phyloP scores from a whole-genome alignment of 2,329 filamentous ascomycete genomes.

The Neofusicoccum parvum region DNA sequence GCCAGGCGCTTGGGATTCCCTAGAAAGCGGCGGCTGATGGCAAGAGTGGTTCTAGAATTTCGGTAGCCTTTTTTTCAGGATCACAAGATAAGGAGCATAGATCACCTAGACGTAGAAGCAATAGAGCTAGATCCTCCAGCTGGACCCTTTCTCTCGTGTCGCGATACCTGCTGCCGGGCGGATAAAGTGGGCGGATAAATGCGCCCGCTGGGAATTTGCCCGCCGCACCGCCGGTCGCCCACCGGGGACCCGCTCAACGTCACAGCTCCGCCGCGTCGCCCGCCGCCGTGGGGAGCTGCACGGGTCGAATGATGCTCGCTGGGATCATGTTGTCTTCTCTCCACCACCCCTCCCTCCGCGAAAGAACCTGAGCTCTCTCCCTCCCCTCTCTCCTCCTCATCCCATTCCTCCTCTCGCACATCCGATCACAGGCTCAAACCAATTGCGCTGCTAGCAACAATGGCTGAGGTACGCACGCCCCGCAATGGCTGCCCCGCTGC shows the following conservation, averaged over 20 bases:
- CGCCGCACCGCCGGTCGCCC: background rate
- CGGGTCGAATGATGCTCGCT: slow-evolving; percentile 6
- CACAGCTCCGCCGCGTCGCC: slow-evolving; percentile 11
- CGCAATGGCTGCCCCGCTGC: background rate
- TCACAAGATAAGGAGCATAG: slow-evolving; percentile 17
- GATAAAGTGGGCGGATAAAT: slow-evolving; percentile 10
- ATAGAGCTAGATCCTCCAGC: slow-evolving; percentile 4
- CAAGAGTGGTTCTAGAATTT: background rate
- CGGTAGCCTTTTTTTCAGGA: background rate
- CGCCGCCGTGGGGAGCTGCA: background rate
- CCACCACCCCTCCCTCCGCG: background rate
- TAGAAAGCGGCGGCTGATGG: background rate
- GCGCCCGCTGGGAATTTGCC: background rate
- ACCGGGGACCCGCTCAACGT: slow-evolving; percentile 9
- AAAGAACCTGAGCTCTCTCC: background rate
- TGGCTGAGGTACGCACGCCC: slow-evolving; percentile 12
- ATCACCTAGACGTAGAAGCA: slow-evolving; percentile 1
- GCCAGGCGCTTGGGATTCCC: background rate
- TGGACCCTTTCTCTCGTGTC: background rate
- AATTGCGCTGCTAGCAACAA: background rate
- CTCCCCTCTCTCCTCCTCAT: background rate
- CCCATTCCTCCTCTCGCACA: background rate
- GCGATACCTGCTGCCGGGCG: background rate
- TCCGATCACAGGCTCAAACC: background rate
- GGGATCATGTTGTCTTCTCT: slow-evolving; percentile 1